These are phyloP conservation scores for Lycium barbarum DNA, from an alignment of 257 asterid genomes.

Conservation along the genomic window DNA sequence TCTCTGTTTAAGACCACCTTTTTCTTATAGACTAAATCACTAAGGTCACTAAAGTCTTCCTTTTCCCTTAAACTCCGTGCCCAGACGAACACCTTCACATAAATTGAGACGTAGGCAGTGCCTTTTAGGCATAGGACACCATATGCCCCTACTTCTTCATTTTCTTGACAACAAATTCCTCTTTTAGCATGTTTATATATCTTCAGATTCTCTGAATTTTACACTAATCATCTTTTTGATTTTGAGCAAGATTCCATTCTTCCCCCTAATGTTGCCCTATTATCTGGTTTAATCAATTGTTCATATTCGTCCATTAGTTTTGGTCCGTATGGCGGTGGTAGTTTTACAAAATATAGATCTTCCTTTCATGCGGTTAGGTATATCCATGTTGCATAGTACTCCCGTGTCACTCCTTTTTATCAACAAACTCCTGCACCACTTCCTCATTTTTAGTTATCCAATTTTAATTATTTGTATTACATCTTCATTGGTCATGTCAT, in stretches of 20 bases:
- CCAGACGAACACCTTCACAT: too few relatives aligned
- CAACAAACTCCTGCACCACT: neutral
- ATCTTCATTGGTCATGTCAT: neutral
- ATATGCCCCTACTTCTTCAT: neutral
- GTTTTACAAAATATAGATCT: neutral
- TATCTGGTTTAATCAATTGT: neutral
- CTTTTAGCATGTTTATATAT: neutral
- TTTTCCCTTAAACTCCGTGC: neutral
- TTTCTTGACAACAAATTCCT: neutral
- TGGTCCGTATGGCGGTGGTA: neutral
- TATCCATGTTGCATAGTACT: constrained; percentile 17
- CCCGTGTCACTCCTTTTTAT: neutral
- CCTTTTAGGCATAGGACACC: neutral
- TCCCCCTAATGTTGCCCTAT: neutral
- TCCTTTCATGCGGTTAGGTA: neutral
- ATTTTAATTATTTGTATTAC: neutral
- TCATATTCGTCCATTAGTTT: neutral
- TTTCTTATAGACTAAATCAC: neutral
- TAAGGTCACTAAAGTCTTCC: neutral
- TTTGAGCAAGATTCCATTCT: neutral
- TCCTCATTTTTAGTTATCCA: neutral
- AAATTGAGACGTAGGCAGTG: too few relatives aligned
- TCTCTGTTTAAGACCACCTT: neutral
- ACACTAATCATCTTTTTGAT: neutral
- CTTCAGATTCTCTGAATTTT: constrained; percentile 13